Base-by-base conservation (phyloP, 768 basidiomycete genomes). In the Mycena polygramma region DNA sequence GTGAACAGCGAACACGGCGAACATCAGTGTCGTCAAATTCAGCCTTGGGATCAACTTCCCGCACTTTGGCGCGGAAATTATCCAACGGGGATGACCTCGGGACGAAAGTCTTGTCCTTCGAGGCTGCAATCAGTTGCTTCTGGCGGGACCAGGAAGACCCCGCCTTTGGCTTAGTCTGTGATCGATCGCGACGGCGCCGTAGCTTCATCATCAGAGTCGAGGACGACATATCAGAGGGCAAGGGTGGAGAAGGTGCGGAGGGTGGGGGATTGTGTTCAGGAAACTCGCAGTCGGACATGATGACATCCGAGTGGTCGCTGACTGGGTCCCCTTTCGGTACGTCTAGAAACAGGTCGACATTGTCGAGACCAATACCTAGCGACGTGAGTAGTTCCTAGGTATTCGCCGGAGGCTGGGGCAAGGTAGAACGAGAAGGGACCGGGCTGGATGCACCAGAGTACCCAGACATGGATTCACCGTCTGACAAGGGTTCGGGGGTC, bases 1-100 rank as follows among this genome's bases (percentile, higher is more conserved):
- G 20, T 2, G 75, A 75, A 36, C 75, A 76, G 7, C 67, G 68
- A 2, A 76, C 74, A 30, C 26, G 20, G 19, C 61, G 72, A 3
- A 58, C 59, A 52, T 74, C 68, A 11, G 64, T 35, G n/a, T 45
- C 30, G 8, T 70, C 51, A 57, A 76, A 75, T 45, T 75, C 73
- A 8, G 70, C 75, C 8, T 53, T 53, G 7, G 37, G 39, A 36
- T 63, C 62, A 19, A 51, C 62, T 4, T 24, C 37, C 9, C 41
- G 48, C 8, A 63, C 41, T 9, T 63, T 53, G 0, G 13, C 26
- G 7, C 62, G 49, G 17, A 63, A 63, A 5, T 11, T 20, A 14
- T 13, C 39, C 3, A 63, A 17, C 2, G 46, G 62, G 15, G 51
- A 24, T 10, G 14, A 1, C 2, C 37, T 39, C 3, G 62, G 37